Evolutionary conservation across 495 filamentous ascomycete genomes (phyloP), one percentile per base, ranked within the genome.

Genomic region (Cryomyces antarcticus): DNA sequence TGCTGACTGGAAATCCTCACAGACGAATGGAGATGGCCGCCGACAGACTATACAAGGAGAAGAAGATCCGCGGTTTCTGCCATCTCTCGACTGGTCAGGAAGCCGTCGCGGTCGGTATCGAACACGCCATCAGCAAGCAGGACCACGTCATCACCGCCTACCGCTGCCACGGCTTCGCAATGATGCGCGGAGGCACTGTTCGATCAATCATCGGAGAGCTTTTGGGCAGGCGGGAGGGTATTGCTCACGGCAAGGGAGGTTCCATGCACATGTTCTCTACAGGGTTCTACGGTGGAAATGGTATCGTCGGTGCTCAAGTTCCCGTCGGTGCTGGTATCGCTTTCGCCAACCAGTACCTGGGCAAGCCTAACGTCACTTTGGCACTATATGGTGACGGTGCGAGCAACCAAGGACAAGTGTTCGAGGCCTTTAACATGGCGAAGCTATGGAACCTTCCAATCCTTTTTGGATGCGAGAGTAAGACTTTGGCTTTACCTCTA

Each of bases 181-280:
- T 93, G 58, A 94, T 97, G 87, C 82, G 92, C 49, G 89, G 89
- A 46, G 92, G 73, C 54, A 79, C 80, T 44, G 77, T 96, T 54
- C 80, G 83, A 61, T 80, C 78, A 44, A 93, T 97, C 62, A 93
- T 97, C 57, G 89, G 88, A 53, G 89, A 97, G 67, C 73, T 97
- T 42, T 75, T 97, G 29, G 89, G 89, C 50, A 79, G 89, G 51
- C 75, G 89, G 55, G 85, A 87, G 55, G 89, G 89, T 64, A 96
- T 97, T 59, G 83, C 89, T 44, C 88, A 93, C 69, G 89, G 89
- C 57, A 97, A 97, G 72, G 89, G 89, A 56, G 89, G 89, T 50
- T 93, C 83, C 44, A 97, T 97, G 89, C 89, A 97, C 71, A 97
- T 97, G 89, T 97, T 97, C 71, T 69, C 87, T 53, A 82, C 83